Evolutionary conservation across 75 land plant species (phyloP).

Genomic region (Sequoia sempervirens): DNA sequence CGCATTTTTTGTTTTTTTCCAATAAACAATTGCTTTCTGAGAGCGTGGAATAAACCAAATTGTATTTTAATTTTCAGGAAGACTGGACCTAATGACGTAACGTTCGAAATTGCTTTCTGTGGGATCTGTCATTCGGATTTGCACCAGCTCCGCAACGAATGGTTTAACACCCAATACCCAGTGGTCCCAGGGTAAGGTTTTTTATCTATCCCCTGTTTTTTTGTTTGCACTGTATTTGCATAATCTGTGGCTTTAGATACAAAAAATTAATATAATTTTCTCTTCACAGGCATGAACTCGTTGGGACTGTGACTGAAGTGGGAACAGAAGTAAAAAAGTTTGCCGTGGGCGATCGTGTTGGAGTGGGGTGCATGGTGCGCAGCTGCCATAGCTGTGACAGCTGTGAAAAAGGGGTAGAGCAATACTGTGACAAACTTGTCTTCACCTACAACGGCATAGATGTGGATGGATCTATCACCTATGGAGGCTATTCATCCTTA

Average conservation of each 20-base stretch:
- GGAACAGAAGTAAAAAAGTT: slow-evolving; percentile 58
- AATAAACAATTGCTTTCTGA: too few species aligned
- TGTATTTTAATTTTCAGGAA: slow-evolving; percentile 19
- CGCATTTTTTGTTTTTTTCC: too few species aligned
- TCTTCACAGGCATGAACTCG: slow-evolving; percentile 65
- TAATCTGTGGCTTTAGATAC: neutral
- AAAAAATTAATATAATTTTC: neutral
- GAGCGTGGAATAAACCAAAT: too few species aligned
- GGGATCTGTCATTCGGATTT: slow-evolving; percentile 57
- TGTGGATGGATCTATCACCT: slow-evolving; percentile 52
- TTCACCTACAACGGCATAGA: slow-evolving; percentile 40
- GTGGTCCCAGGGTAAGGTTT: slow-evolving; percentile 45
- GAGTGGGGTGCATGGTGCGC: slow-evolving; percentile 62
- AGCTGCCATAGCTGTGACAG: slow-evolving; percentile 51
- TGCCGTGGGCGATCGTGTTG: slow-evolving; percentile 68
- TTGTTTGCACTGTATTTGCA: too few species aligned
- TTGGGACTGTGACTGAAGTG: slow-evolving; percentile 59
- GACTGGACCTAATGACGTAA: slow-evolving; percentile 35
- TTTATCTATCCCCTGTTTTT: too few species aligned
- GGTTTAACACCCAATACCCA: slow-evolving; percentile 29
- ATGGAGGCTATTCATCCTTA: slow-evolving; percentile 69
- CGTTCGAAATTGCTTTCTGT: slow-evolving; percentile 33
- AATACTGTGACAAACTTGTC: slow-evolving; percentile 46
- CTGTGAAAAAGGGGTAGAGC: slow-evolving; percentile 45
- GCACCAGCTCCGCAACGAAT: slow-evolving; percentile 44